These are phyloP conservation scores for Skeletonema grethae DNA, from an alignment of 108 stramenopile species.

Conservation along the genomic window DNA sequence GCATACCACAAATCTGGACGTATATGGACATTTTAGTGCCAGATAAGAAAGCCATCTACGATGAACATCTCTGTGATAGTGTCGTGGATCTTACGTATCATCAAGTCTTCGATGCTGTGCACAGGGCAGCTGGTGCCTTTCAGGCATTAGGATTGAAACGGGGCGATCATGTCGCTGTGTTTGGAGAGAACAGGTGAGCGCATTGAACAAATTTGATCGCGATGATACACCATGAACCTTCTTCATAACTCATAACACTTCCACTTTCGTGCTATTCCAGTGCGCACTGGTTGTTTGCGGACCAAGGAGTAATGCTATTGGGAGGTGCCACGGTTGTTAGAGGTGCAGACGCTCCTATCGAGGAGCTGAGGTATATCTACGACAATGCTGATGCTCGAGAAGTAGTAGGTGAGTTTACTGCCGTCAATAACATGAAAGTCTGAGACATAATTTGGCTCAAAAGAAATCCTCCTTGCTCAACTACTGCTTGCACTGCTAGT, in stretches of 20 bases:
- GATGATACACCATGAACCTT: no score
- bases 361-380: slow-evolving; percentile 41
- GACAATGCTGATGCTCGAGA: slow-evolving; percentile 27
- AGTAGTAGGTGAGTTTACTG: slow-evolving; percentile 17
- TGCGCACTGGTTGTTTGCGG: slow-evolving; percentile 33
- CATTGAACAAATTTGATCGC: no score
- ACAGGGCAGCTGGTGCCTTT: slow-evolving; percentile 23
- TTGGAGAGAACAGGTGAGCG: slow-evolving; percentile 44
- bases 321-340: slow-evolving; percentile 33
- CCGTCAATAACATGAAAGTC: background rate
- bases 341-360: slow-evolving; percentile 39
- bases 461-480: background rate
- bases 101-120: slow-evolving; percentile 7
- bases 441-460: background rate
- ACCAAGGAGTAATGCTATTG: slow-evolving; percentile 23
- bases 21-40: slow-evolving; percentile 19
- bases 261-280: no score
- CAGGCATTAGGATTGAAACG: slow-evolving; percentile 14
- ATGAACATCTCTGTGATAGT: slow-evolving; percentile 33
- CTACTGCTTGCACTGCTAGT: slow-evolving; percentile 1
- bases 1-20: slow-evolving; percentile 20
- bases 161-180: slow-evolving; percentile 38
- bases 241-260: no score
- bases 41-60: slow-evolving; percentile 25
- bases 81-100: slow-evolving; percentile 21